These are phyloP conservation scores for Elaeis guineensis DNA, from an alignment of 176 grass and related monocot genomes.

Conservation along the genomic window DNA sequence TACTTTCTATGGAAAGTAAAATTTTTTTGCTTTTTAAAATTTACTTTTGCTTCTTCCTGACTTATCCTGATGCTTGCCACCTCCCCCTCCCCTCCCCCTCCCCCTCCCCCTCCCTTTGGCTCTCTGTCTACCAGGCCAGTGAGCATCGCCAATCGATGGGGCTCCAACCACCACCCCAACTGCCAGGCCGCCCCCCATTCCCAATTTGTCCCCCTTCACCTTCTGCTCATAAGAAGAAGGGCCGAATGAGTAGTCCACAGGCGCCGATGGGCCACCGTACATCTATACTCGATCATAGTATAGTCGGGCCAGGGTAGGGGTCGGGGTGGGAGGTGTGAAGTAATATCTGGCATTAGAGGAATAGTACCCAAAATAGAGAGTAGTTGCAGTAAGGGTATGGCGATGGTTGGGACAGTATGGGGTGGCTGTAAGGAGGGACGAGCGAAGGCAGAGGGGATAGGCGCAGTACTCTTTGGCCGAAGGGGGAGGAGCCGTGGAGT, in stretches of 20 bases:
- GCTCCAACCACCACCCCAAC: conserved; percentile 54
- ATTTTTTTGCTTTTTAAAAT: no score
- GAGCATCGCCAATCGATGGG: no score
- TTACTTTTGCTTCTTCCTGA: no score
- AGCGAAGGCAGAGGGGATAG: conserved; percentile 44
- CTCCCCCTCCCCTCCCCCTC: no score
- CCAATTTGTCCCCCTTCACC: conserved; percentile 44
- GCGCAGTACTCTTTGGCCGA: conserved; percentile 23
- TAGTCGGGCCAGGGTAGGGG: conserved; percentile 15
- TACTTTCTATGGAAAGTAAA: no score
- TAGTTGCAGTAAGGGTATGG: conserved; percentile 15
- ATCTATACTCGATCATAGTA: conserved; percentile 23
- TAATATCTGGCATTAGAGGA: conserved; percentile 26
- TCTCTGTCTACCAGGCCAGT: no score
- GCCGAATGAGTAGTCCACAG: conserved; percentile 37
- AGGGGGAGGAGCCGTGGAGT: conserved; percentile 22
- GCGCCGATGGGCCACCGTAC: conserved; percentile 51
- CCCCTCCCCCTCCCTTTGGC: no score
- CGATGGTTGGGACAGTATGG: background rate
- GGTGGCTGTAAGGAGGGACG: conserved; percentile 14
- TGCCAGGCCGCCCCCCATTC: conserved; percentile 44
- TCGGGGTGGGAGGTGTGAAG: conserved; percentile 20
- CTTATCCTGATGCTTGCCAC: no score
- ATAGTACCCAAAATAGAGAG: conserved; percentile 18
- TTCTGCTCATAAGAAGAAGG: no score